phyloP scores from a whole-genome alignment of 2,329 filamentous ascomycete species.

The Colletotrichum sp. region DNA sequence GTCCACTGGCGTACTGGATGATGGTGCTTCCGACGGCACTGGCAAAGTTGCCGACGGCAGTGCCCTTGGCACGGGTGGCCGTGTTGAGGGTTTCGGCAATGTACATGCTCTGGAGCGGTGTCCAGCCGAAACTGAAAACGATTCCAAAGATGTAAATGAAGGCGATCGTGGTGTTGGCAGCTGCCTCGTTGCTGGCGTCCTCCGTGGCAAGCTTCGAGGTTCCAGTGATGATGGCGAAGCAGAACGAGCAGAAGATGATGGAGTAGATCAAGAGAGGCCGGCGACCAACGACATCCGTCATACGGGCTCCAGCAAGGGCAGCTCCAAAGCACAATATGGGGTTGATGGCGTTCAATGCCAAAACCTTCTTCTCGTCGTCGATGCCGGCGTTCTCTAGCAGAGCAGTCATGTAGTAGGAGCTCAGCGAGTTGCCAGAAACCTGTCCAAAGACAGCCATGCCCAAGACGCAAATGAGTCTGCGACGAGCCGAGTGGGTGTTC shows the following conservation, averaged over 20 bases:
- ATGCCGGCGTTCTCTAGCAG: slow-evolving; percentile 58
- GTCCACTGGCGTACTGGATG: slow-evolving; percentile 49
- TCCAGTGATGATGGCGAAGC: slow-evolving; percentile 54
- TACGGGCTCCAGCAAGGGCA: slow-evolving; percentile 57
- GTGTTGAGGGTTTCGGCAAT: slow-evolving; percentile 53
- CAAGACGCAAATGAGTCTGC: slow-evolving; percentile 56
- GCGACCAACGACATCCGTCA: slow-evolving; percentile 63
- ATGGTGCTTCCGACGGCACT: slow-evolving; percentile 41
- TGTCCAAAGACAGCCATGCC: slow-evolving; percentile 60
- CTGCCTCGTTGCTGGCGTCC: slow-evolving; percentile 35
- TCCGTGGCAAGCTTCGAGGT: slow-evolving; percentile 49
- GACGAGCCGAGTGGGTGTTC: slow-evolving; percentile 51
- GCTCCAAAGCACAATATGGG: slow-evolving; percentile 57
- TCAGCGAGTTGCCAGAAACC: slow-evolving; percentile 53
- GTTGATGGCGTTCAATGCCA: slow-evolving; percentile 59
- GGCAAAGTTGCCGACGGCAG: slow-evolving; percentile 46
- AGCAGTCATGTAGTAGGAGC: slow-evolving; percentile 45
- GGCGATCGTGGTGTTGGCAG: slow-evolving; percentile 51
- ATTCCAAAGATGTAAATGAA: slow-evolving; percentile 60
- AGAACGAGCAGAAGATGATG: slow-evolving; percentile 49
- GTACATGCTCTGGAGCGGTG: slow-evolving; percentile 54
- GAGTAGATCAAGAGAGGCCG: slow-evolving; percentile 57
- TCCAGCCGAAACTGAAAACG: slow-evolving; percentile 57
- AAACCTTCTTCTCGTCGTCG: slow-evolving; percentile 46
- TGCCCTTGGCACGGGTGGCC: slow-evolving; percentile 49